Percentiles rank a stretch among this genome's conserved stretches.
These are phyloP conservation scores for Diaporthe vexans DNA, from an alignment of 2,329 filamentous ascomycete genomes.

Conservation along the genomic window DNA sequence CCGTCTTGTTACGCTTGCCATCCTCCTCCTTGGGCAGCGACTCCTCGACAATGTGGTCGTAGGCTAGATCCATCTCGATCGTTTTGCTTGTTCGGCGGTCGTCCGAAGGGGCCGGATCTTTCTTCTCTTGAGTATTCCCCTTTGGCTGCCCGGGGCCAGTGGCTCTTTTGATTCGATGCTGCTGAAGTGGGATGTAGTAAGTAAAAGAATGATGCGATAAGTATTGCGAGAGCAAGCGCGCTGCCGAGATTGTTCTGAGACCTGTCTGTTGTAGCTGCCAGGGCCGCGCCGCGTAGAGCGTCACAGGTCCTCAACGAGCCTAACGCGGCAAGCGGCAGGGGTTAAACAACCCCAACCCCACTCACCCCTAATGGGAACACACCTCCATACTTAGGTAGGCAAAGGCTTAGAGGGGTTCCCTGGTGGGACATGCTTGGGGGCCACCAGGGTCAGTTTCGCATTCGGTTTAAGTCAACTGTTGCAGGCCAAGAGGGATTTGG, in stretches of 20 bases:
- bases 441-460: neutral
- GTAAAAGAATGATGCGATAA: neutral
- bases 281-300: constrained; percentile 9
- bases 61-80: constrained; percentile 88
- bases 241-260: constrained; percentile 7
- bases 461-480: neutral
- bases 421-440: neutral
- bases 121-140: neutral
- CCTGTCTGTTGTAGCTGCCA: neutral
- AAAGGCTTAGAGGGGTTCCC: neutral
- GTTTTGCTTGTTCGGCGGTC: neutral
- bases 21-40: constrained; percentile 73
- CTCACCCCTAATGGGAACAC: neutral
- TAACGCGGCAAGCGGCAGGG: constrained; percentile 18
- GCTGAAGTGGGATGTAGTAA: neutral
- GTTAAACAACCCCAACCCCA: constrained; percentile 9
- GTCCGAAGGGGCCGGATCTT: neutral
- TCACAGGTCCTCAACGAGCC: constrained; percentile 18
- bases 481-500: neutral
- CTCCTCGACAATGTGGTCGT: constrained; percentile 96
- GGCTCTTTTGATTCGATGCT: neutral
- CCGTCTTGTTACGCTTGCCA: constrained; percentile 53
- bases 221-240: neutral
- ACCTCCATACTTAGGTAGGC: neutral
- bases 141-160: constrained; percentile 14